Conservation (phyloP, 148 eudicot genomes). For the Rhododendron williamsianum region DNA sequence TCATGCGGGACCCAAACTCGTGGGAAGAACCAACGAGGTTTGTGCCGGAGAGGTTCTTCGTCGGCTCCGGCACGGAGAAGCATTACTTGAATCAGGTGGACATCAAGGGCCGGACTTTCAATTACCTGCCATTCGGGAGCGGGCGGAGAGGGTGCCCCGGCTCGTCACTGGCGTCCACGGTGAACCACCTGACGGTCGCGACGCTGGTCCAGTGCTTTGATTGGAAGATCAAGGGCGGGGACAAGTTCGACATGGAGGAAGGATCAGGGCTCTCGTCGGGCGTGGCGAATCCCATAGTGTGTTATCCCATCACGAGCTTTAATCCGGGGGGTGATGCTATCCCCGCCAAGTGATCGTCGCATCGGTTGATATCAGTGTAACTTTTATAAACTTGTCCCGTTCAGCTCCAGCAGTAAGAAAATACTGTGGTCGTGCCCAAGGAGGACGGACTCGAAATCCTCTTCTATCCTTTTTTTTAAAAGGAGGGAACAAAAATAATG, state of each 20-base stretch:
- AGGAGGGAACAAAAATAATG: neutral
- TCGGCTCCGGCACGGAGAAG: neutral
- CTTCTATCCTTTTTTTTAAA: neutral
- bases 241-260: constrained; percentile 19
- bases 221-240: constrained; percentile 12
- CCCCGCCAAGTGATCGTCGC: neutral
- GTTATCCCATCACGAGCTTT: constrained; percentile 13
- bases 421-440: neutral
- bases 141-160: constrained; percentile 25
- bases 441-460: neutral
- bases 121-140: constrained; percentile 24
- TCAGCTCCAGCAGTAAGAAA: too few species aligned
- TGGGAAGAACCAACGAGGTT: constrained; percentile 35
- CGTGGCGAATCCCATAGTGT: constrained; percentile 16
- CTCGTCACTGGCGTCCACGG: constrained; percentile 9
- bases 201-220: constrained; percentile 23
- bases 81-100: constrained; percentile 5
- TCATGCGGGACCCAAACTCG: constrained; percentile 27
- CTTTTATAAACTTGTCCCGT: too few species aligned
- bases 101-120: constrained; percentile 5
- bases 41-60: constrained; percentile 30
- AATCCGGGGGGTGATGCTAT: neutral
- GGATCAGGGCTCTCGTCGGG: constrained; percentile 10
- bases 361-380: neutral
- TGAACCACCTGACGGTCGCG: constrained; percentile 4